These are phyloP conservation scores for Umbelopsis ramanniana DNA, from an alignment of 192 early-diverging fungal genomes.

Conservation along the genomic window DNA sequence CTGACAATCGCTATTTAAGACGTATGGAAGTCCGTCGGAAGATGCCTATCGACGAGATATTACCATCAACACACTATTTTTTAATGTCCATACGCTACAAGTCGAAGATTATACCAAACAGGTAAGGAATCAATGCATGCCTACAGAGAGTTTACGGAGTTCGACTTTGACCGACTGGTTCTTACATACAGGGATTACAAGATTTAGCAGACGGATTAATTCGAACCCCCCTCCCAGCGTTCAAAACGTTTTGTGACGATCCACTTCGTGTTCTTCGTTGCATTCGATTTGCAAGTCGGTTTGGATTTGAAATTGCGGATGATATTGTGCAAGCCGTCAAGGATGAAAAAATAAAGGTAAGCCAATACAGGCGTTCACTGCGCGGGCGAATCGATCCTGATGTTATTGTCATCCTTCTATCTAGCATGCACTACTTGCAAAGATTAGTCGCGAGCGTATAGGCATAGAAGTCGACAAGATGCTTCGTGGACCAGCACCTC, in stretches of 20 bases:
- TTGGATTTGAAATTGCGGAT: slow-evolving; percentile 75
- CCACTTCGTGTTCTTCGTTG: slow-evolving; percentile 93
- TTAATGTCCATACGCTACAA: slow-evolving; percentile 82
- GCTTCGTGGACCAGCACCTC: slow-evolving; percentile 63
- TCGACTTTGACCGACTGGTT: not conserved
- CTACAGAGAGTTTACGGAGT: not conserved
- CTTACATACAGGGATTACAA: slow-evolving; percentile 57
- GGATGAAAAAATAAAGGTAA: slow-evolving; percentile 57
- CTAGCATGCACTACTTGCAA: slow-evolving; percentile 66
- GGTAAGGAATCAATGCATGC: slow-evolving; percentile 22
- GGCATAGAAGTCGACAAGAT: slow-evolving; percentile 95
- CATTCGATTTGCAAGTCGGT: slow-evolving; percentile 93
- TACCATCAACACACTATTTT: slow-evolving; percentile 98
- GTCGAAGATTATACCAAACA: slow-evolving; percentile 88
- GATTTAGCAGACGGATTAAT: slow-evolving; percentile 78
- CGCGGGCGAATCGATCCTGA: too few species aligned
- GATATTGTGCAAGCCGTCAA: slow-evolving; percentile 66
- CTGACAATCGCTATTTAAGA: slow-evolving; percentile 36
- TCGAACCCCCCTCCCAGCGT: slow-evolving; percentile 88
- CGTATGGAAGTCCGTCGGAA: slow-evolving; percentile 88
- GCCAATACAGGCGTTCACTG: too few species aligned
- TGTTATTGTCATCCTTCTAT: too few species aligned
- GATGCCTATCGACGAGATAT: slow-evolving; percentile 95
- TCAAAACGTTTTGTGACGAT: slow-evolving; percentile 93
- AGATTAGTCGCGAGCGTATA: slow-evolving; percentile 92